Conservation (phyloP, 768 basidiomycete genomes). For the Udeniomyces megalosporus region DNA sequence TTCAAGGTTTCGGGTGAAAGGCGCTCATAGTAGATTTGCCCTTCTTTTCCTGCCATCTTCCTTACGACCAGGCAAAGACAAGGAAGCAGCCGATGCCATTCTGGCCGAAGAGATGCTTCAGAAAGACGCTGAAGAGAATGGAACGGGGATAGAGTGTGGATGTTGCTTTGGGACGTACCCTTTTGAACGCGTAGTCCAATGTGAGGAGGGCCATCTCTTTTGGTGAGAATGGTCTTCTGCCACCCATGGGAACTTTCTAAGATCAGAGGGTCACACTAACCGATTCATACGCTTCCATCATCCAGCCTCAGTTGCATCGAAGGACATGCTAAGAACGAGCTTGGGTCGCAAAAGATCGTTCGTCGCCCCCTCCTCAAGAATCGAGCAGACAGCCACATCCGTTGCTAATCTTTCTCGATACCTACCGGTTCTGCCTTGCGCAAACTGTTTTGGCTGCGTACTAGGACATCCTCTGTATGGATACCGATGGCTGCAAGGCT, state of each 20-base stretch:
- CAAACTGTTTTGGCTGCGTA: too few relatives aligned
- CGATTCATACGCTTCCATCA: background rate
- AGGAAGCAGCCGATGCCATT: constrained; percentile 25
- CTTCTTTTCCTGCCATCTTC: too few relatives aligned
- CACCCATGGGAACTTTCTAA: too few relatives aligned
- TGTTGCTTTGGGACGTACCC: constrained; percentile 50
- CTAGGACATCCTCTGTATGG: constrained; percentile 59
- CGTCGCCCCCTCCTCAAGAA: too few relatives aligned
- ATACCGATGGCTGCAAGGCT: constrained; percentile 50
- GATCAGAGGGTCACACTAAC: background rate
- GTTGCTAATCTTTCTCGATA: too few relatives aligned
- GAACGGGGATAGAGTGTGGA: constrained; percentile 62
- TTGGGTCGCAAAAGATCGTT: constrained; percentile 33
- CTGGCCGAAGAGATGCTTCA: constrained; percentile 33
- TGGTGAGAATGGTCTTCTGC: too few relatives aligned
- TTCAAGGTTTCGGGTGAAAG: too few relatives aligned
- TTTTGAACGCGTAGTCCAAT: constrained; percentile 59
- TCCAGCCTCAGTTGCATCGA: constrained; percentile 46
- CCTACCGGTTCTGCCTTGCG: too few relatives aligned
- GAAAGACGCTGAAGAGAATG: constrained; percentile 34
- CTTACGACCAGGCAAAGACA: background rate
- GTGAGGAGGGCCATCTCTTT: constrained; percentile 75
- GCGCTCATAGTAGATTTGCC: too few relatives aligned
- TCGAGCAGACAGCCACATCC: too few relatives aligned
- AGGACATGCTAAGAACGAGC: constrained; percentile 47